phyloP scores from a whole-genome alignment of 805 yeast species.

The Metschnikowia amazonensis region DNA sequence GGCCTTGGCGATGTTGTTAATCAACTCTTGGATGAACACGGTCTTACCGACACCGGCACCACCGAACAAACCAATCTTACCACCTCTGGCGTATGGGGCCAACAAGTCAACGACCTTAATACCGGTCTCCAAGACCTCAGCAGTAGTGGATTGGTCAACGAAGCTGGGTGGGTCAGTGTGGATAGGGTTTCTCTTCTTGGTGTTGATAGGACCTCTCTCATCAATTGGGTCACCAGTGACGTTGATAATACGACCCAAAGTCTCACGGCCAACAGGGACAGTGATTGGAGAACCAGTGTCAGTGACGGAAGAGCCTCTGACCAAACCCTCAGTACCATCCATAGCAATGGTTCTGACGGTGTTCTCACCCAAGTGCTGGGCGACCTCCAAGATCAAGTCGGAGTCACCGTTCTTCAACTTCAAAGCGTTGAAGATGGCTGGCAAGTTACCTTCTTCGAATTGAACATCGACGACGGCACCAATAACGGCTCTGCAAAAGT shows the following conservation, averaged over 20 bases:
- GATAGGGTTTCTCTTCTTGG: slow-evolving; percentile 92
- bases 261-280: slow-evolving; percentile 99
- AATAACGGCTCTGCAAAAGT: slow-evolving; percentile 75
- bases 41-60: slow-evolving; percentile 99
- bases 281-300: slow-evolving; percentile 99
- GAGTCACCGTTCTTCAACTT: slow-evolving; percentile 74
- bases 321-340: slow-evolving; percentile 99
- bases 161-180: slow-evolving; percentile 98
- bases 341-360: slow-evolving; percentile 99
- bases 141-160: slow-evolving; percentile 94
- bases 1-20: slow-evolving; percentile 99
- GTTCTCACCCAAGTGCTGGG: slow-evolving; percentile 99
- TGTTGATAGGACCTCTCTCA: slow-evolving; percentile 97
- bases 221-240: slow-evolving; percentile 99
- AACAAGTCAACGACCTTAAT: slow-evolving; percentile 98
- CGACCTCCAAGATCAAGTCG: slow-evolving; percentile 93
- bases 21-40: slow-evolving; percentile 98
- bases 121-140: slow-evolving; percentile 99
- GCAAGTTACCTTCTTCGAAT: slow-evolving; percentile 95
- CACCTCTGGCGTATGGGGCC: slow-evolving; percentile 99
- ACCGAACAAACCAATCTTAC: slow-evolving; percentile 99
- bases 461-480: slow-evolving; percentile 99
- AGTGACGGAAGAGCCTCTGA: slow-evolving; percentile 86
- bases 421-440: slow-evolving; percentile 96
- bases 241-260: slow-evolving; percentile 97